Base-by-base conservation (phyloP, 2,329 filamentous ascomycete genomes). In the Emericellopsis atlantica region DNA sequence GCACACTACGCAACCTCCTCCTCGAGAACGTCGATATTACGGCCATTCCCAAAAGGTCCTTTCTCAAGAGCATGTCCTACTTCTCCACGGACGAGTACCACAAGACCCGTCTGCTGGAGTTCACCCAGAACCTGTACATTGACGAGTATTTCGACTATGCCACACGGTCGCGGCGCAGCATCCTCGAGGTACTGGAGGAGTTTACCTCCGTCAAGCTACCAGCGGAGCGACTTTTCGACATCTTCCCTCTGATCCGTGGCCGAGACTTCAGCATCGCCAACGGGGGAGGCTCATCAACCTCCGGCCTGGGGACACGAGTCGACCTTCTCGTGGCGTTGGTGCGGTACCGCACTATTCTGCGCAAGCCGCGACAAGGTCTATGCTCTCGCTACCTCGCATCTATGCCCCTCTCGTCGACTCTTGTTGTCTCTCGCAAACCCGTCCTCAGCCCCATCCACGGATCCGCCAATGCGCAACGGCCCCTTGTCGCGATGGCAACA, bases 131-230 rank as follows among this genome's bases (percentile, higher is more conserved):
- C 0, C 74, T 83, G 36, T 85, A 81, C 51, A 76, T 90, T 6
- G 88, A 96, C 50, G 92, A 98, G 51, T 81, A 95, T 42, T 96
- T 86, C 64, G 90, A 98, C 61, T 98, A 98, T 56, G 92, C 92
- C 1, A 89, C 89, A 0, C 79, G 92, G 8, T 85, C 90, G 1
- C 81, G 88, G 29, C 81, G 92, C 29, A 93, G 84, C 44, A 95
- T 96, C 43, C 67, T 98, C 6, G 92, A 98, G 60, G 82, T 95
- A 4, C 72, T 98, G 23, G 80, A 90, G 43, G 92, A 98, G 51
- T 98, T 98, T 51, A 74, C 83, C 34, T 81, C 76, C 0, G 82
- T 96, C 41, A 81, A 80, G 46, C 77, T 98, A 2, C 89, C 92
- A 0, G 84, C 80, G 61, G 67, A 81, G 42, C 76, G 81, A 38